A percentile compares a stretch with the other conserved stretches of the same genome.
Conservation (phyloP, 768 basidiomycete genomes). For the Kwoniella sp. region DNA sequence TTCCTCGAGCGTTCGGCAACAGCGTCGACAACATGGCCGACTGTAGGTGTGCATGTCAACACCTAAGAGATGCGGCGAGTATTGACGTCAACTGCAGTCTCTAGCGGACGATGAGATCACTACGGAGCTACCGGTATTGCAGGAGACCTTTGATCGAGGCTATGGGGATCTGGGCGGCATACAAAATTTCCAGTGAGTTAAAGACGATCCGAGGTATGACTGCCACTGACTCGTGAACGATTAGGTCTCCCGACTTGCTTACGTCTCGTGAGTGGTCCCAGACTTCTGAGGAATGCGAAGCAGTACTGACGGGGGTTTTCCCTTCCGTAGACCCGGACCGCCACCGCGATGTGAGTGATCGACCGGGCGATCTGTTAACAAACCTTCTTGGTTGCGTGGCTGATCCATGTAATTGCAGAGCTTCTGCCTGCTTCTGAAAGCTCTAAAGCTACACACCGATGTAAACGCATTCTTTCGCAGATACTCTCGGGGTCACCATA, state of each 20-base stretch:
- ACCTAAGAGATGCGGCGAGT: background rate
- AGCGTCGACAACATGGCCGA: slow-evolving; percentile 32
- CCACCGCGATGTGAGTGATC: slow-evolving; percentile 40
- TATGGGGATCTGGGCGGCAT: slow-evolving; percentile 29
- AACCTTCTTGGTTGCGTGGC: background rate
- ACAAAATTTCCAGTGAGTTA: slow-evolving; percentile 37
- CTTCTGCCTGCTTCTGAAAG: slow-evolving; percentile 40
- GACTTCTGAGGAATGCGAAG: background rate
- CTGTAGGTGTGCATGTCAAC: slow-evolving; percentile 5
- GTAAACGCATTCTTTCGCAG: slow-evolving; percentile 34
- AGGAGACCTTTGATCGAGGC: slow-evolving; percentile 33
- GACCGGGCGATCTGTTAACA: background rate
- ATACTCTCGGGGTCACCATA: slow-evolving; percentile 35
- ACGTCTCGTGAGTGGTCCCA: slow-evolving; percentile 11
- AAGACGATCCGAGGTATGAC: background rate
- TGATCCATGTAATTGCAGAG: slow-evolving; percentile 6
- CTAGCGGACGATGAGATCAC: slow-evolving; percentile 45
- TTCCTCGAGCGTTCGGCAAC: slow-evolving; percentile 26
- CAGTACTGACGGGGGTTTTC: background rate
- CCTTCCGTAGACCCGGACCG: slow-evolving; percentile 23
- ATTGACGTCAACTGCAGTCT: slow-evolving; percentile 14
- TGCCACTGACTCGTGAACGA: background rate
- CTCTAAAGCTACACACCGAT: slow-evolving; percentile 36
- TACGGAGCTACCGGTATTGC: slow-evolving; percentile 42
- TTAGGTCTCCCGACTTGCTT: slow-evolving; percentile 24